A percentile compares a stretch with the other conserved stretches of the same genome.
Conservation (phyloP, 805 yeast genomes). For the Cyberlindnera euphorbiae region DNA sequence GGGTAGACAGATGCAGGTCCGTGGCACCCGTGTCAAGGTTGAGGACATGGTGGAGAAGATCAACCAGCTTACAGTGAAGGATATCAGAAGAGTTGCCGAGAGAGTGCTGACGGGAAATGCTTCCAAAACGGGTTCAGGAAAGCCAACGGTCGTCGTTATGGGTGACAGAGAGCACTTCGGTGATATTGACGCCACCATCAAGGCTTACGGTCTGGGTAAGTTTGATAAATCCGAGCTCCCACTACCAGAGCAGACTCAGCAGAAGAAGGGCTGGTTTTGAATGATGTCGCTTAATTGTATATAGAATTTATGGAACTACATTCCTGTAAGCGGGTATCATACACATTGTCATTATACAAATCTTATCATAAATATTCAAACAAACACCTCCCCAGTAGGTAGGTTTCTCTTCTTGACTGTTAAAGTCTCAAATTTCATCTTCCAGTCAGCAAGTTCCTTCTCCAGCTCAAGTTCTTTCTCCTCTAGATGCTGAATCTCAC, state of each 20-base stretch:
- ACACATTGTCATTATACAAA: neutral
- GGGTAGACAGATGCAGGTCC: conserved; percentile 90
- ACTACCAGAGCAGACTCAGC: neutral
- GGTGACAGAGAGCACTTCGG: conserved; percentile 86
- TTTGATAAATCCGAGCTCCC: conserved; percentile 3
- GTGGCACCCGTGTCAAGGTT: conserved; percentile 69
- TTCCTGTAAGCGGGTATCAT: neutral
- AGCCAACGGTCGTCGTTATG: conserved; percentile 85
- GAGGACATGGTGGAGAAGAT: conserved; percentile 79
- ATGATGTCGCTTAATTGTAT: neutral
- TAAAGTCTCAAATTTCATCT: conserved; percentile 32
- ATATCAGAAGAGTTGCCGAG: conserved; percentile 69
- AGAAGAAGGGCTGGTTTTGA: conserved; percentile 27
- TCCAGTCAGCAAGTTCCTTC: conserved; percentile 55
- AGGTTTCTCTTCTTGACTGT: conserved; percentile 18
- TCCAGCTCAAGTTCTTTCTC: conserved; percentile 50
- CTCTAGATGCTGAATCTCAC: conserved; percentile 52
- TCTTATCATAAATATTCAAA: conserved; percentile 10
- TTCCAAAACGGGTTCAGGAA: conserved; percentile 45
- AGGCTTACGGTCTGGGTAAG: conserved; percentile 59
- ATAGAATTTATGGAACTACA: neutral
- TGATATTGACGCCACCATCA: conserved; percentile 63
- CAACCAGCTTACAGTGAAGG: conserved; percentile 59
- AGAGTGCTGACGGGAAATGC: conserved; percentile 68
- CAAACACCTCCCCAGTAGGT: conserved; percentile 24